phyloP scores from a whole-genome alignment of 2,329 filamentous ascomycete genomes.

The Colletotrichum tamarilloi region DNA sequence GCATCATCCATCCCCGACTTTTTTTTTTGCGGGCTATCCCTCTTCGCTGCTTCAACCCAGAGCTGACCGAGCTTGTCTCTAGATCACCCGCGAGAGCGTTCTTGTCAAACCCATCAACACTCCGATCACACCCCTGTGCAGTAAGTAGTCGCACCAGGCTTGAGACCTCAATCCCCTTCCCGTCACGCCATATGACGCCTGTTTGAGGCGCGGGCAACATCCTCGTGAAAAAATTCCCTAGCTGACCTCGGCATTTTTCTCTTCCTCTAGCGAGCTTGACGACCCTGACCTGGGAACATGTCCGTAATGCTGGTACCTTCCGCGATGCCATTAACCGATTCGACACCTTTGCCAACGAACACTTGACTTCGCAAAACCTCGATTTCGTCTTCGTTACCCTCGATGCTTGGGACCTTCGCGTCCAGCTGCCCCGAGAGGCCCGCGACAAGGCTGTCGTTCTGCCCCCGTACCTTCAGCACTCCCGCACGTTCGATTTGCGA shows the following conservation, averaged over 20 bases:
- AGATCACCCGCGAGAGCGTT: conserved; percentile 95
- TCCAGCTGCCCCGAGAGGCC: conserved; percentile 96
- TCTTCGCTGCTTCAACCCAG: conserved; percentile 30
- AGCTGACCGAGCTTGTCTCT: conserved; percentile 39
- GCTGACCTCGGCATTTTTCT: conserved; percentile 39
- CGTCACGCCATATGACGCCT: conserved; percentile 27
- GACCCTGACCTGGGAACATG: conserved; percentile 98
- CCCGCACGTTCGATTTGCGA: conserved; percentile 94
- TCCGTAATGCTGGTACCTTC: conserved; percentile 96
- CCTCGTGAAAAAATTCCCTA: conserved; percentile 41
- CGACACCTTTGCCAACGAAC: conserved; percentile 92
- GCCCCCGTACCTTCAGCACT: conserved; percentile 96
- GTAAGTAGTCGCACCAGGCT: conserved; percentile 70
- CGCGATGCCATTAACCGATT: conserved; percentile 96
- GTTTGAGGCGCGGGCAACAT: conserved; percentile 19
- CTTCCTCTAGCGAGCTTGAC: conserved; percentile 83
- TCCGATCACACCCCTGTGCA: conserved; percentile 97
- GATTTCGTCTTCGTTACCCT: conserved; percentile 99
- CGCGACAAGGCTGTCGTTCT: conserved; percentile 98
- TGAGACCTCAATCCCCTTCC: conserved; percentile 27
- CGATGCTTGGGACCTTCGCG: conserved; percentile 97
- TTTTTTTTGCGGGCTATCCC: not conserved
- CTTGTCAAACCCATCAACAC: conserved; percentile 99
- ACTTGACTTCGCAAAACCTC: conserved; percentile 88
- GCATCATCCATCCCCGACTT: conserved; percentile 25